Conservation (phyloP, 2,329 filamentous ascomycete genomes). For the Fusarium hostae region DNA sequence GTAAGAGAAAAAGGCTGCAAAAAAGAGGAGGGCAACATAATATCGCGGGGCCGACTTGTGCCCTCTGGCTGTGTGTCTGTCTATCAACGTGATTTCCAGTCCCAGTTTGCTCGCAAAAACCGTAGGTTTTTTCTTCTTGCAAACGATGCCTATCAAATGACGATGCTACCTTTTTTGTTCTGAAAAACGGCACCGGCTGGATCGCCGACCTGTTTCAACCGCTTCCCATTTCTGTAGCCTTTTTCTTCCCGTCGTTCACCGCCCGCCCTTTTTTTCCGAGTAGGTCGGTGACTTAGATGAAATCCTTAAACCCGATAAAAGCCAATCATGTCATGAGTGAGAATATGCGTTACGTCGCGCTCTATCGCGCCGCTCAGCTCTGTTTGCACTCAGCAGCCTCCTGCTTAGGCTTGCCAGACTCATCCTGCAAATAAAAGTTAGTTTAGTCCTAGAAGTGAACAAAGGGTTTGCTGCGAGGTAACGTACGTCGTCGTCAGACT, state of each 20-base stretch:
- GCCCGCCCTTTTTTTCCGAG: conserved; percentile 34
- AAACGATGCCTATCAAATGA: conserved; percentile 46
- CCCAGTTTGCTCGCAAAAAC: conserved; percentile 42
- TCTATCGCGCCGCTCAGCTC: conserved; percentile 70
- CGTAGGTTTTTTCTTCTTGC: conserved; percentile 34
- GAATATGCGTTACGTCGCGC: conserved; percentile 42
- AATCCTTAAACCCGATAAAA: conserved; percentile 39
- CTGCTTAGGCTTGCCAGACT: conserved; percentile 90
- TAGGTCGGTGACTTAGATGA: conserved; percentile 40
- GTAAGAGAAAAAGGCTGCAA: conserved; percentile 39
- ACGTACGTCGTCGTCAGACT: conserved; percentile 81
- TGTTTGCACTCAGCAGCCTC: conserved; percentile 97
- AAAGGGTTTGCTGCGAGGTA: neutral
- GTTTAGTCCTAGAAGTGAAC: neutral
- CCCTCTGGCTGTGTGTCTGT: conserved; percentile 46
- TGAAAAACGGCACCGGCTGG: conserved; percentile 44
- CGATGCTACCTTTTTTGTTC: conserved; percentile 40
- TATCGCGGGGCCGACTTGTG: conserved; percentile 40
- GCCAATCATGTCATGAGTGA: conserved; percentile 43
- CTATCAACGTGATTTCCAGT: conserved; percentile 44
- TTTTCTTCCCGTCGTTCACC: conserved; percentile 42
- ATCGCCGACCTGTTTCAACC: conserved; percentile 42
- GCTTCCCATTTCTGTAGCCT: conserved; percentile 45
- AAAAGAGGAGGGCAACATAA: conserved; percentile 40
- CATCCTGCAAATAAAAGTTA: conserved; percentile 68